Percentiles rank a stretch among this genome's conserved stretches.
These are phyloP conservation scores for Fistulinella cinereoalba DNA, from an alignment of 1,284 basidiomycete genomes.

Conservation along the genomic window DNA sequence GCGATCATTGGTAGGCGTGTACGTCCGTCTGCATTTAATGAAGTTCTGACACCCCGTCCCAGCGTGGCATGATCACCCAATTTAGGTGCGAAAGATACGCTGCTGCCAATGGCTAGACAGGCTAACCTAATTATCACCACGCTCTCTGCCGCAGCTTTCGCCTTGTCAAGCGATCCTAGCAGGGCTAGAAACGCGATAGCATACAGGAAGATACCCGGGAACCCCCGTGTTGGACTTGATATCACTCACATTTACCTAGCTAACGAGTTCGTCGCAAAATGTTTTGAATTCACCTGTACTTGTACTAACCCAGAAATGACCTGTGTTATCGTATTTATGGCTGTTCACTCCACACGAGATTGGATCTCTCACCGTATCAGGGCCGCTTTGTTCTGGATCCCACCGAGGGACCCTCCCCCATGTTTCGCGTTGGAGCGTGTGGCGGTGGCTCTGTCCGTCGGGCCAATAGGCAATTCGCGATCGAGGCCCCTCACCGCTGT, in stretches of 20 bases:
- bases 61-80: conserved; percentile 6
- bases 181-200: not conserved
- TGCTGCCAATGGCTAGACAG: not conserved
- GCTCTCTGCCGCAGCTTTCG: not conserved
- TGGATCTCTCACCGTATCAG: not conserved
- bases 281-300: not conserved
- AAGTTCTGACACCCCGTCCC: not conserved
- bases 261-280: not conserved
- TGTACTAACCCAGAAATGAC: not conserved
- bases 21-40: conserved; percentile 14
- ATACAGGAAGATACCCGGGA: conserved; percentile 8
- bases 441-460: not conserved
- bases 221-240: no score
- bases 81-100: conserved; percentile 11
- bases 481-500: not conserved
- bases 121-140: not conserved
- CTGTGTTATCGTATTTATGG: no score
- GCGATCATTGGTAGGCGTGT: conserved; percentile 14
- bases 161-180: conserved; percentile 1
- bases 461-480: not conserved
- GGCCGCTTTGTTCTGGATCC: not conserved
- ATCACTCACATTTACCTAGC: conserved; percentile 10
- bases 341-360: not conserved
- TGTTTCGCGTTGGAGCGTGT: not conserved
- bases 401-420: not conserved